Evolutionary conservation across 345 rosid genomes (phyloP).

Genomic region (thale cress (Arabidopsis thaliana)): DNA sequence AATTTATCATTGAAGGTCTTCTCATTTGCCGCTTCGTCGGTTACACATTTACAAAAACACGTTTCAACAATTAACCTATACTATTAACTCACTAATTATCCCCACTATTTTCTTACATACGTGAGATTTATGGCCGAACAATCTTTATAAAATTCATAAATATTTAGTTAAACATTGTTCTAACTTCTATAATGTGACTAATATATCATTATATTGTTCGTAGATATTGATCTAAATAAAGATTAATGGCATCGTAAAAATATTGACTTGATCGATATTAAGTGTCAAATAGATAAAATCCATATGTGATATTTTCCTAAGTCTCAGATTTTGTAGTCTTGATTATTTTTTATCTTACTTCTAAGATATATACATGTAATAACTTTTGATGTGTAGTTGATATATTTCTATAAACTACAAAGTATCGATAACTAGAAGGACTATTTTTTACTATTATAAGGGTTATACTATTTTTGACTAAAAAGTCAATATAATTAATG

Average conservation of each 20-base stretch:
- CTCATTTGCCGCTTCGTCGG: conserved; percentile 31
- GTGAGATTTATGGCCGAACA: not conserved
- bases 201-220: not conserved
- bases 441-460: not conserved
- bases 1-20: conserved; percentile 20
- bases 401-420: conserved; percentile 11
- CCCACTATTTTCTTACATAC: not conserved
- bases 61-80: conserved; percentile 2
- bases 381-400: not conserved
- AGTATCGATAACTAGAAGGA: not conserved
- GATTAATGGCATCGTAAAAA: not conserved
- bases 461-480: not conserved
- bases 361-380: not conserved
- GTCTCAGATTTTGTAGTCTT: conserved; percentile 17
- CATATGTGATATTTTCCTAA: conserved; percentile 1
- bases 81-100: conserved; percentile 11
- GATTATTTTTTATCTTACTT: not conserved
- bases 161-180: not conserved
- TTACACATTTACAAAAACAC: conserved; percentile 1
- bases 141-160: not conserved
- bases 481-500: conserved; percentile 27
- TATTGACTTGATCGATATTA: conserved; percentile 9
- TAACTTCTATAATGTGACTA: not conserved
- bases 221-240: conserved; percentile 12
- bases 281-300: conserved; percentile 9